Conservation (phyloP, 2,329 filamentous ascomycete genomes). For the Aspergillus candidus region DNA sequence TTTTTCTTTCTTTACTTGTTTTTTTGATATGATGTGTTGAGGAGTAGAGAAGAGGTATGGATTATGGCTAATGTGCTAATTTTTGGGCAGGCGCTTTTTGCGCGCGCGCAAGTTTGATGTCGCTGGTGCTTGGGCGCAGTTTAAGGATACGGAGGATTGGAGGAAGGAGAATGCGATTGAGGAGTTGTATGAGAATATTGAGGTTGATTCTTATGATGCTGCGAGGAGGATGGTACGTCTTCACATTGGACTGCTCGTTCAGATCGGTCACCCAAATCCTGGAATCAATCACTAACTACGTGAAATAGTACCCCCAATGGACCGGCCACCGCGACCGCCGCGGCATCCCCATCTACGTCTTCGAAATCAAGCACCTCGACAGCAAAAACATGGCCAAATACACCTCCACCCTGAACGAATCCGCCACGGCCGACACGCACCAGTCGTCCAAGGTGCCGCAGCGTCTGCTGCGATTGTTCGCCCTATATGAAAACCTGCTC, state of each 20-base stretch:
- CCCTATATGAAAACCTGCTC: constrained; percentile 87
- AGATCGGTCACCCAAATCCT: not conserved
- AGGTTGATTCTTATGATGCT: constrained; percentile 75
- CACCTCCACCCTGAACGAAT: constrained; percentile 47
- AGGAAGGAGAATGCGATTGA: constrained; percentile 72
- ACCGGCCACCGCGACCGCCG: constrained; percentile 83
- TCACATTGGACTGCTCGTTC: not conserved
- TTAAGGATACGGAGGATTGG: constrained; percentile 85
- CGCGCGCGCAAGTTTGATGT: constrained; percentile 77
- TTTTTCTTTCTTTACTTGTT: not conserved
- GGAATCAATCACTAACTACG: not conserved
- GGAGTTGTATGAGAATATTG: constrained; percentile 77
- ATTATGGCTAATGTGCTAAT: not conserved
- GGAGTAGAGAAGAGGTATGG: too few relatives aligned
- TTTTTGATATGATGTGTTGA: too few relatives aligned
- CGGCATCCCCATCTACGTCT: constrained; percentile 88
- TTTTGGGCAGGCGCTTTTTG: constrained; percentile 65
- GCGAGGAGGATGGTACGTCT: constrained; percentile 60
- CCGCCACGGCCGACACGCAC: constrained; percentile 53
- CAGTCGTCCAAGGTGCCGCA: constrained; percentile 53
- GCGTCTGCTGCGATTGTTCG: constrained; percentile 79
- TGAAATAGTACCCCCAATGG: constrained; percentile 79
- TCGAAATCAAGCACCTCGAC: constrained; percentile 77
- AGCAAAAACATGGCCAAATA: constrained; percentile 74
- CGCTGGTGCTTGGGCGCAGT: constrained; percentile 72